These are phyloP conservation scores for Pseudogymnoascus verrucosus DNA, from an alignment of 2,329 filamentous ascomycete species.

Conservation along the genomic window DNA sequence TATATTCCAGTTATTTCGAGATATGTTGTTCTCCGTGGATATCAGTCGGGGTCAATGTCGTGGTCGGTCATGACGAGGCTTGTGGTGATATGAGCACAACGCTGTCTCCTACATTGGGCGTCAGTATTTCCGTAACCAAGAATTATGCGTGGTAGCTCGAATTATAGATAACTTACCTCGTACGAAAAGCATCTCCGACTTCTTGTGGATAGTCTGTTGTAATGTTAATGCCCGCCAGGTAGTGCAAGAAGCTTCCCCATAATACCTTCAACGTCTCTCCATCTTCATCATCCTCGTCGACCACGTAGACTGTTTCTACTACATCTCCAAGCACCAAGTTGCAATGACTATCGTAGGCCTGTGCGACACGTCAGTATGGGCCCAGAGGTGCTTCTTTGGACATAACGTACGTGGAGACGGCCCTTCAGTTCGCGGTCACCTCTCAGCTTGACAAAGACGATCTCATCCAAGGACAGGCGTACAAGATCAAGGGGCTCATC, in stretches of 20 bases:
- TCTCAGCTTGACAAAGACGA: constrained; percentile 93
- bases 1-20: background rate
- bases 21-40: background rate
- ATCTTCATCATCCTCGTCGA: constrained; percentile 79
- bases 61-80: constrained; percentile 20
- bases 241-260: background rate
- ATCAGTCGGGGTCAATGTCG: background rate
- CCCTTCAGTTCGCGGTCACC: constrained; percentile 95
- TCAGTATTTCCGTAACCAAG: constrained; percentile 14
- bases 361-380: constrained; percentile 8
- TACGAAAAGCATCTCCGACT: constrained; percentile 98
- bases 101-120: constrained; percentile 50
- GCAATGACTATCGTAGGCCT: constrained; percentile 99
- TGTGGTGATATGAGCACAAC: constrained; percentile 62
- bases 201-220: constrained; percentile 82
- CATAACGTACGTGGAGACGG: constrained; percentile 73
- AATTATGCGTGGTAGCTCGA: constrained; percentile 9
- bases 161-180: constrained; percentile 54
- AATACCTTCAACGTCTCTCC: constrained; percentile 66
- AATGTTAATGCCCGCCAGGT: background rate
- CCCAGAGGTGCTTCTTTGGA: constrained; percentile 14
- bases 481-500: constrained; percentile 95
- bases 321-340: constrained; percentile 94
- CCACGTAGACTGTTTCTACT: constrained; percentile 91
- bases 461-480: constrained; percentile 85